phyloP scores from a whole-genome alignment of 2,329 filamentous ascomycete genomes.

The Aspergillus sp. region DNA sequence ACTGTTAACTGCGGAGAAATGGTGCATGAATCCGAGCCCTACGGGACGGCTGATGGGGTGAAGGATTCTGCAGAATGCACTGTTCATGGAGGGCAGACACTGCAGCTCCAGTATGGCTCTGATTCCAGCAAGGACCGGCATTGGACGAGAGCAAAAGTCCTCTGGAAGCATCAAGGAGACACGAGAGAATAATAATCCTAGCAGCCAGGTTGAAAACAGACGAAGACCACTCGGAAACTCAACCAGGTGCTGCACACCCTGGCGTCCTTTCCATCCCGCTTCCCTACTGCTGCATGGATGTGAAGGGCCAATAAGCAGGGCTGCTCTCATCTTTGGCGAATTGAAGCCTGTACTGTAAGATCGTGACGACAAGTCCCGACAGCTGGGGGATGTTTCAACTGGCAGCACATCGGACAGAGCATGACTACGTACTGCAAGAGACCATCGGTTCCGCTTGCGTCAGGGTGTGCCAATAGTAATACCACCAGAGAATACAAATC shows the following conservation, averaged over 20 bases:
- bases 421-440: background rate
- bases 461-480: slow-evolving; percentile 4
- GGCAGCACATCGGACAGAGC: background rate
- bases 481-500: slow-evolving; percentile 19
- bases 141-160: background rate
- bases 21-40: slow-evolving; percentile 20
- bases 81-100: background rate
- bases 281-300: background rate
- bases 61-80: slow-evolving; percentile 7
- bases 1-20: slow-evolving; percentile 26
- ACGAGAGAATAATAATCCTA: background rate
- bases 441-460: background rate
- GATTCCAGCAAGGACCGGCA: background rate
- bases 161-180: background rate
- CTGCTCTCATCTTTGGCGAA: background rate
- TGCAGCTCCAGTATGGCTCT: background rate
- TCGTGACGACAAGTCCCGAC: background rate
- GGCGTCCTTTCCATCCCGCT: background rate
- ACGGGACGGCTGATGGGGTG: slow-evolving; percentile 9
- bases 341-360: background rate
- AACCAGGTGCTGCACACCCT: background rate
- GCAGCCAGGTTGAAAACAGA: background rate
- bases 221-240: background rate
- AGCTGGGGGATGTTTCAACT: background rate
- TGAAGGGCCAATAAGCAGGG: slow-evolving; percentile 1